Percentiles rank a stretch among this genome's conserved stretches.
phyloP scores from a whole-genome alignment of 768 basidiomycete genomes.

The Rhodosporidiobolus sp. region DNA sequence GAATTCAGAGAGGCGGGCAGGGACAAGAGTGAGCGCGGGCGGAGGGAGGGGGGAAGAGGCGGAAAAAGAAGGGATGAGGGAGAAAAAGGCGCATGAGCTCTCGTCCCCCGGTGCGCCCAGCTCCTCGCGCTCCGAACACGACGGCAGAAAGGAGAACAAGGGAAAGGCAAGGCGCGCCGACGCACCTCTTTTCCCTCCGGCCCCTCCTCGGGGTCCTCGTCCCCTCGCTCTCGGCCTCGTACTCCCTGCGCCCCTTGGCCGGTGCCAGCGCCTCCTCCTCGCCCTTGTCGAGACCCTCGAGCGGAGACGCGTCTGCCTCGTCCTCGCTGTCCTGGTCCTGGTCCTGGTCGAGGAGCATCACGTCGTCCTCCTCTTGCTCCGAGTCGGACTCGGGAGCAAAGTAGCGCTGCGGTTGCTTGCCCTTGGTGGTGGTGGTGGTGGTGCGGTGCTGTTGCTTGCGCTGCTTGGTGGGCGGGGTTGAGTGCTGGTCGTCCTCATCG shows the following conservation, averaged over 20 bases:
- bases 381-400: not conserved
- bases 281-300: constrained; percentile 47
- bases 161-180: not conserved
- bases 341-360: not conserved
- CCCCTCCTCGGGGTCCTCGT: constrained; percentile 39
- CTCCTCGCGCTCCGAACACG: no score
- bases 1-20: no score
- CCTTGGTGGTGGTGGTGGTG: not conserved
- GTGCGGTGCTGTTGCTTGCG: no score
- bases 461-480: not conserved
- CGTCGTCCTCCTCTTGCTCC: not conserved
- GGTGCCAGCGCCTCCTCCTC: constrained; percentile 17
- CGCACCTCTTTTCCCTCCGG: constrained; percentile 30
- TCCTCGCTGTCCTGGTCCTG: constrained; percentile 42
- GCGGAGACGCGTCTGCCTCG: constrained; percentile 11
- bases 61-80: no score
- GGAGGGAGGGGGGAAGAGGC: not conserved
- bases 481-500: not conserved
- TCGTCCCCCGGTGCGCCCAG: no score
- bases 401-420: constrained; percentile 11
- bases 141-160: no score
- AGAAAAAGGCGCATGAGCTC: no score
- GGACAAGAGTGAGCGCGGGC: no score
- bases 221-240: constrained; percentile 52
- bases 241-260: not conserved